Evolutionary conservation across 2,329 filamentous ascomycete genomes (phyloP).

Genomic region (Arachnomyces sp.): DNA sequence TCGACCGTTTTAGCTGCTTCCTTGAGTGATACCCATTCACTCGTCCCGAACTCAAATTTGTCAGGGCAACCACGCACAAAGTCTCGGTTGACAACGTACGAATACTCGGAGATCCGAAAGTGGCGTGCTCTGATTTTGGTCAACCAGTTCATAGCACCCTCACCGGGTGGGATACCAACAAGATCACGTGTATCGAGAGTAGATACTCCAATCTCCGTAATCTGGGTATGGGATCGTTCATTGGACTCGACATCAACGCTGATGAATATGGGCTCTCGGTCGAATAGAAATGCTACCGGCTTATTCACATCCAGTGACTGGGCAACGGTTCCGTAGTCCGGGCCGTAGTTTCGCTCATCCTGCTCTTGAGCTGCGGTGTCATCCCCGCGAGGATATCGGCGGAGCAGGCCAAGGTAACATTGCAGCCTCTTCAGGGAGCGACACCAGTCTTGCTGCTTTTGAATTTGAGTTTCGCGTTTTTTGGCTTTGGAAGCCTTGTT

Average conservation of each 20-base stretch:
- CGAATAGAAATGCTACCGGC: conserved; percentile 40
- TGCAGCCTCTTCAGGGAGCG: conserved; percentile 56
- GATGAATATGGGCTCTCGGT: conserved; percentile 59
- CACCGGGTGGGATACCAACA: conserved; percentile 49
- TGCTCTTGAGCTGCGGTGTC: conserved; percentile 9
- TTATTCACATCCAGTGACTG: conserved; percentile 38
- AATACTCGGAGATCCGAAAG: conserved; percentile 64
- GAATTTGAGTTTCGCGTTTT: conserved; percentile 40
- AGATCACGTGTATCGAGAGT: conserved; percentile 64
- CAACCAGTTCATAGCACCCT: conserved; percentile 58
- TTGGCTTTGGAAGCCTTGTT: conserved; percentile 42
- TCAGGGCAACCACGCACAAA: conserved; percentile 68
- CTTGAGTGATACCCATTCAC: conserved; percentile 45
- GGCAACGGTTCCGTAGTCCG: conserved; percentile 18
- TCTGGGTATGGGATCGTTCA: conserved; percentile 54
- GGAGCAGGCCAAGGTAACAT: conserved; percentile 61
- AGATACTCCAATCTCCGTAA: conserved; percentile 83
- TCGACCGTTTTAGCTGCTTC: conserved; percentile 42
- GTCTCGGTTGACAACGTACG: conserved; percentile 55
- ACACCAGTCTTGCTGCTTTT: conserved; percentile 45
- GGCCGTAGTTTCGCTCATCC: conserved; percentile 17
- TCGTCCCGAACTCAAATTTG: conserved; percentile 61
- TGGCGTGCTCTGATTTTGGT: conserved; percentile 60
- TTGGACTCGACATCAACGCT: conserved; percentile 76
- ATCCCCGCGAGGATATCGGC: conserved; percentile 18